Evolutionary conservation across 1,284 basidiomycete genomes (phyloP).

Genomic region (Rhodotorula sp.): DNA sequence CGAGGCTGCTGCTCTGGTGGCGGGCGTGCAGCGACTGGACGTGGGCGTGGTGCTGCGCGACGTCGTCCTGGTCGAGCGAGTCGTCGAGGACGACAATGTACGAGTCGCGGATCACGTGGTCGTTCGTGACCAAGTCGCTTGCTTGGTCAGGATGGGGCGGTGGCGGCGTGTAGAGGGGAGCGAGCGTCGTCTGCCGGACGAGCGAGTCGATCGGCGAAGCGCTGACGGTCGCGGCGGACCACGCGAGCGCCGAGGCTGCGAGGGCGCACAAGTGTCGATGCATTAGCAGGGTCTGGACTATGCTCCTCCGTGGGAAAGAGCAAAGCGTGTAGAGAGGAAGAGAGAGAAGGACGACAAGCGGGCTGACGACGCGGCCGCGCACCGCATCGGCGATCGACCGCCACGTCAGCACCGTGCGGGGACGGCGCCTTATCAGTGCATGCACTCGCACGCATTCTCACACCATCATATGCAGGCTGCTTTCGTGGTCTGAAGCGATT

Average conservation of each 20-base stretch:
- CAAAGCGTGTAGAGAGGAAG: not conserved
- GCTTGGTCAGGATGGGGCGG: conserved; percentile 8
- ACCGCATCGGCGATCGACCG: not conserved
- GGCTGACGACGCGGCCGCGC: not conserved
- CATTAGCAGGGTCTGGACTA: not conserved
- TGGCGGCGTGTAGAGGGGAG: conserved; percentile 34
- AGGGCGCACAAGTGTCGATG: not conserved
- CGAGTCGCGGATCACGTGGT: conserved; percentile 43
- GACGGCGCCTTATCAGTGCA: too few relatives aligned
- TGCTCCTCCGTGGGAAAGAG: not conserved
- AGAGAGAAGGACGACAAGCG: not conserved
- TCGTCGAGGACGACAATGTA: conserved; percentile 88
- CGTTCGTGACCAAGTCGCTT: conserved; percentile 6
- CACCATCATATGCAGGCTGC: too few relatives aligned
- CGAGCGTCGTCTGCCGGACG: conserved; percentile 11
- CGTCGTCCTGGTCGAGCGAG: conserved; percentile 65
- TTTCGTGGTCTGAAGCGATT: not conserved
- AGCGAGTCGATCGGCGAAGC: conserved; percentile 1
- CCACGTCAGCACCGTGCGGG: too few relatives aligned
- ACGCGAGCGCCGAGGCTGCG: not conserved
- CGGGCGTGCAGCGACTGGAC: conserved; percentile 30
- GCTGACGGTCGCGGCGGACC: not conserved
- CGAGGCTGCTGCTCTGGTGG: conserved; percentile 18
- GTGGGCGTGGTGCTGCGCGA: conserved; percentile 49
- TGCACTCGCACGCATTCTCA: too few relatives aligned